Evolutionary conservation across 768 basidiomycete genomes (phyloP), one percentile per base, ranked within the genome.

Genomic region (Psilocybe subaeruginosa): DNA sequence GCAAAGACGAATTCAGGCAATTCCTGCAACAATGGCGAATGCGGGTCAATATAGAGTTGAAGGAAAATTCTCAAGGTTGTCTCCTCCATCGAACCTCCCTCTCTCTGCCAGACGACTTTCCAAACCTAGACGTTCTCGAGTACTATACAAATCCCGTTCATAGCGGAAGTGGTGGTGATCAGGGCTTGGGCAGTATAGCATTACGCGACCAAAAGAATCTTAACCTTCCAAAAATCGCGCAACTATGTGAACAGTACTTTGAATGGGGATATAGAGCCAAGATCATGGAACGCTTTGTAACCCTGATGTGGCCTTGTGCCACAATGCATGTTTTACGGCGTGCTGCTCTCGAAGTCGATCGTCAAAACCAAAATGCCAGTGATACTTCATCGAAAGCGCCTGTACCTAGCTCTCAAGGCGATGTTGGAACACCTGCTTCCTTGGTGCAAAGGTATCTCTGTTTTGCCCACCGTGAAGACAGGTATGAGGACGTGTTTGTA

Each of bases 241-340:
- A 72, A 8, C 74, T 88, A 14, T 91, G 89, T 71, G 90, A 83
- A 56, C 82, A 85, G 64, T 88, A 89, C 62, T 78, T 72, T 59
- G 89, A 91, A 65, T 92, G 91, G 89, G 90, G 89, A 0, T 82
- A 85, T 19, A 82, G 76, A 64, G 81, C 84, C 16, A 74, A 80
- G 12, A 87, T 92, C 48, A 76, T 86, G 54, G 86, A 87, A 60
- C 82, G 86, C 27, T 90, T 92, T 69, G 76, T 87, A 63, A 85
- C 79, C 8, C 78, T 88, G 6, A 73, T 91, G 3, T 92, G 90
- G 85, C 80, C 81, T 1, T 79, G 82, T 2, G 81, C 85, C 3
- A 77, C 88, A 4, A 80, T 88, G 57, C 80, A 86, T 55, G 77
- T 83, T 12, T 72, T 91, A 17, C 77, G 88, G 31, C 80, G 84